Conservation (phyloP, 2,329 filamentous ascomycete genomes). For the Phoma sp. region DNA sequence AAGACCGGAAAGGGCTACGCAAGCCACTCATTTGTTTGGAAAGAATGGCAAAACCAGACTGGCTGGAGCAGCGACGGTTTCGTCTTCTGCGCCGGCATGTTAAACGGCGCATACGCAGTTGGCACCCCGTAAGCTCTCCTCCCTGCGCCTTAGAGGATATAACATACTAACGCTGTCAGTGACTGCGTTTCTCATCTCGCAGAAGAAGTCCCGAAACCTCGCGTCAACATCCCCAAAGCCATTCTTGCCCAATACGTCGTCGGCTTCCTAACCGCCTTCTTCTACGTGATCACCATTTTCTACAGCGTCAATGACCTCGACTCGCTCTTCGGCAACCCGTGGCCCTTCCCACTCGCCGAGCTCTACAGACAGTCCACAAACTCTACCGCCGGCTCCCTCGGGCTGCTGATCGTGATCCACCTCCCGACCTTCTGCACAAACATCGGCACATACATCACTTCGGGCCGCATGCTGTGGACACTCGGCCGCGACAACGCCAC, state of each 20-base stretch:
- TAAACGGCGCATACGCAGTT: slow-evolving; percentile 74
- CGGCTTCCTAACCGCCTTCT: slow-evolving; percentile 47
- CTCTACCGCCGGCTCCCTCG: slow-evolving; percentile 50
- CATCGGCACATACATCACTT: slow-evolving; percentile 66
- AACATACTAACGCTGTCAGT: slow-evolving; percentile 21
- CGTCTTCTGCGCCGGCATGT: slow-evolving; percentile 70
- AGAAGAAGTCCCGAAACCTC: slow-evolving; percentile 55
- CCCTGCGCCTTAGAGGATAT: background rate
- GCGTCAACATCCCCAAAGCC: slow-evolving; percentile 51
- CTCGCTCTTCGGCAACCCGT: slow-evolving; percentile 58
- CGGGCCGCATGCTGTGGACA: slow-evolving; percentile 69
- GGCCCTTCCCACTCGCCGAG: slow-evolving; percentile 68
- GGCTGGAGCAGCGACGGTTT: slow-evolving; percentile 62
- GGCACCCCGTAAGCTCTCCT: slow-evolving; percentile 59
- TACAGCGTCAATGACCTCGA: slow-evolving; percentile 67
- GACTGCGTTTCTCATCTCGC: slow-evolving; percentile 72
- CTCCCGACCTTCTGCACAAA: slow-evolving; percentile 61
- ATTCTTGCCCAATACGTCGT: slow-evolving; percentile 50
- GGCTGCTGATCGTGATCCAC: slow-evolving; percentile 61
- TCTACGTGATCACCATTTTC: slow-evolving; percentile 54
- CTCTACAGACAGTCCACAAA: slow-evolving; percentile 65
- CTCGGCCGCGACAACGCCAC: slow-evolving; percentile 65
- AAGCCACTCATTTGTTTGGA: slow-evolving; percentile 54
- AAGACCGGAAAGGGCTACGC: slow-evolving; percentile 54
- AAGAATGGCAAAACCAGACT: slow-evolving; percentile 56